These are phyloP conservation scores for Singerocomus rubriflavus DNA, from an alignment of 1,284 basidiomycete species.

Conservation along the genomic window DNA sequence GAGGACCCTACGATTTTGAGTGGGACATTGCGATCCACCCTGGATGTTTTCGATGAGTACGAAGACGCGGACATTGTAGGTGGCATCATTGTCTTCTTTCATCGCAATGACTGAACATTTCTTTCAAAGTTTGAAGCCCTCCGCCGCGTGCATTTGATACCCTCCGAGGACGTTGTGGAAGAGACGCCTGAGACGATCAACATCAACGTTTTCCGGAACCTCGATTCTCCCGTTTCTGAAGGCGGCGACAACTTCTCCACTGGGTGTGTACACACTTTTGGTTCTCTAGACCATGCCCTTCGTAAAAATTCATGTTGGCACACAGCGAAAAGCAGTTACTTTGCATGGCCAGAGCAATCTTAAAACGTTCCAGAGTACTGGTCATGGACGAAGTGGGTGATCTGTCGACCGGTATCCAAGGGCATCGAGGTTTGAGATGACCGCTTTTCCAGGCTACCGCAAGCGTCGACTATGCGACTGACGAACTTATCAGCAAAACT, in stretches of 20 bases:
- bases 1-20: slow-evolving; percentile 91
- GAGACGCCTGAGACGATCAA: slow-evolving; percentile 55
- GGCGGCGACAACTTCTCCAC: slow-evolving; percentile 94
- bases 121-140: slow-evolving; percentile 74
- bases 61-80: slow-evolving; percentile 80
- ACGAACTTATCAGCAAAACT: slow-evolving; percentile 57
- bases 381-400: slow-evolving; percentile 54
- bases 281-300: neutral
- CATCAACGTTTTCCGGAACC: slow-evolving; percentile 80
- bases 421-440: neutral
- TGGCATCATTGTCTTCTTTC: slow-evolving; percentile 6
- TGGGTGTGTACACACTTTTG: slow-evolving; percentile 48
- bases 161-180: slow-evolving; percentile 49
- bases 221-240: slow-evolving; percentile 83
- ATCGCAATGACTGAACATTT: slow-evolving; percentile 4
- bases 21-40: slow-evolving; percentile 79
- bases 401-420: neutral
- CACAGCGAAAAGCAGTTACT: slow-evolving; percentile 58
- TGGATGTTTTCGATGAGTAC: slow-evolving; percentile 92
- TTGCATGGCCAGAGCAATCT: slow-evolving; percentile 64
- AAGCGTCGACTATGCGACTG: slow-evolving; percentile 63
- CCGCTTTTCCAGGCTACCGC: slow-evolving; percentile 22
- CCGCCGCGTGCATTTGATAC: slow-evolving; percentile 83
- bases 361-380: slow-evolving; percentile 54
- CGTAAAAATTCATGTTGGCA: slow-evolving; percentile 1